Evolutionary conservation across 176 grass and related monocot genomes (phyloP).

Genomic region (Rhynchospora breviuscula): DNA sequence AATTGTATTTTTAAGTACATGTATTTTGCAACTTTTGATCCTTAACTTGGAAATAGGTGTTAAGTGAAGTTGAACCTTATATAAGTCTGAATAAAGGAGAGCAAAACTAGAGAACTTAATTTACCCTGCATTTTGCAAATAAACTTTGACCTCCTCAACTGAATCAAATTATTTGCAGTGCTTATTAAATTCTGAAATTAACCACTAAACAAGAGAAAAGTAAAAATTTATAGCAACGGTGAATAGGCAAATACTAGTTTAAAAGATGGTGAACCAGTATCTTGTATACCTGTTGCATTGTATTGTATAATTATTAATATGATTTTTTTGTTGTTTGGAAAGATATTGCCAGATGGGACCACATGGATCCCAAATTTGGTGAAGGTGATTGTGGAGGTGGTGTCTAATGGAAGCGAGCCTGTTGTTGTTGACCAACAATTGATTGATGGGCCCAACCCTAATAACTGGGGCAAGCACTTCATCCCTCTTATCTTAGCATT

Average conservation of each 20-base stretch:
- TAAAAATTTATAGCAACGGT: neutral
- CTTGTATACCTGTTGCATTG: neutral
- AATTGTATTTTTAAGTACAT: neutral
- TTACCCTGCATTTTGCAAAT: neutral
- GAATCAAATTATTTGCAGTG: neutral
- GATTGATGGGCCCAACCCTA: conserved; percentile 83
- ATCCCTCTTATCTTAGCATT: conserved; percentile 75
- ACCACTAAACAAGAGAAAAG: neutral
- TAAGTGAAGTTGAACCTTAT: neutral
- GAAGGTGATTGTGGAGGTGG: conserved; percentile 73
- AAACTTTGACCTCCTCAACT: neutral
- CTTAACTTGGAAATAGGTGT: neutral
- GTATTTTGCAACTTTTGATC: neutral
- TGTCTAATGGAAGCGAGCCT: conserved; percentile 70
- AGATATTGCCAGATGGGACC: conserved; percentile 84
- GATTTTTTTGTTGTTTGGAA: neutral
- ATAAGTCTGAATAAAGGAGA: neutral
- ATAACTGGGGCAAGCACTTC: conserved; percentile 73
- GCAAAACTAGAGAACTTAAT: neutral
- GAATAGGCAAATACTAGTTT: neutral
- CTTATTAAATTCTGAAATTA: neutral
- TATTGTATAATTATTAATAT: neutral
- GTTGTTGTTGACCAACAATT: conserved; percentile 84
- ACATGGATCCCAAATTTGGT: conserved; percentile 78
- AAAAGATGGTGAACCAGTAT: neutral